Conservation (phyloP, 345 rosid genomes). For the Cardiospermum halicacabum region DNA sequence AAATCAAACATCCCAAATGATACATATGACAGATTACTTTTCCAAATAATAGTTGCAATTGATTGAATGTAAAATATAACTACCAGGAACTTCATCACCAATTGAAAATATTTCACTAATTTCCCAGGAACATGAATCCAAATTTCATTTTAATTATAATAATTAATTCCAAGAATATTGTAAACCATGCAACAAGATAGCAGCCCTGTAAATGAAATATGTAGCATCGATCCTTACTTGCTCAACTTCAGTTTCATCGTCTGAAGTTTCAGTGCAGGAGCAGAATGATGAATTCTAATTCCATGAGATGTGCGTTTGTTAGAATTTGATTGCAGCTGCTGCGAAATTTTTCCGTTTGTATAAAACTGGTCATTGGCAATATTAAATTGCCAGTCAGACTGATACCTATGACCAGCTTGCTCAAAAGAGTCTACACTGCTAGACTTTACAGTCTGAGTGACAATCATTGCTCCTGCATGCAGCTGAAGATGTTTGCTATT, state of each 20-base stretch:
- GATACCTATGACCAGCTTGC: constrained; percentile 36
- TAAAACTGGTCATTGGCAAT: constrained; percentile 94
- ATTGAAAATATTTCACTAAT: no score
- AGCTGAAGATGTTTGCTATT: constrained; percentile 61
- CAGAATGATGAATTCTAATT: constrained; percentile 81
- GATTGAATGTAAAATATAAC: no score
- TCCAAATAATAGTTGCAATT: no score
- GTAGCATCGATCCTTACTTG: constrained; percentile 60
- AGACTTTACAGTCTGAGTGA: constrained; percentile 48
- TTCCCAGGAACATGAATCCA: no score
- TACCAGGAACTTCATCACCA: no score
- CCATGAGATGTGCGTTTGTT: constrained; percentile 72
- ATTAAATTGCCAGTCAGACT: constrained; percentile 78
- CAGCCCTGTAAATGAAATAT: constrained; percentile 4
- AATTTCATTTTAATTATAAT: no score
- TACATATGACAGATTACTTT: no score
- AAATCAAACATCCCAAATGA: no score
- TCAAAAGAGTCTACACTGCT: constrained; percentile 40
- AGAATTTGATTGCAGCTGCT: constrained; percentile 73
- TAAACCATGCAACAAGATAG: constrained; percentile 9
- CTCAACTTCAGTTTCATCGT: constrained; percentile 87
- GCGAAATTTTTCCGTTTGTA: constrained; percentile 77
- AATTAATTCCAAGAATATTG: no score
- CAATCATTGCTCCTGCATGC: constrained; percentile 93
- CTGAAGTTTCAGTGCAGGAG: constrained; percentile 92